Conservation (phyloP, 495 filamentous ascomycete genomes). For the Aspergillus saccharolyticus region DNA sequence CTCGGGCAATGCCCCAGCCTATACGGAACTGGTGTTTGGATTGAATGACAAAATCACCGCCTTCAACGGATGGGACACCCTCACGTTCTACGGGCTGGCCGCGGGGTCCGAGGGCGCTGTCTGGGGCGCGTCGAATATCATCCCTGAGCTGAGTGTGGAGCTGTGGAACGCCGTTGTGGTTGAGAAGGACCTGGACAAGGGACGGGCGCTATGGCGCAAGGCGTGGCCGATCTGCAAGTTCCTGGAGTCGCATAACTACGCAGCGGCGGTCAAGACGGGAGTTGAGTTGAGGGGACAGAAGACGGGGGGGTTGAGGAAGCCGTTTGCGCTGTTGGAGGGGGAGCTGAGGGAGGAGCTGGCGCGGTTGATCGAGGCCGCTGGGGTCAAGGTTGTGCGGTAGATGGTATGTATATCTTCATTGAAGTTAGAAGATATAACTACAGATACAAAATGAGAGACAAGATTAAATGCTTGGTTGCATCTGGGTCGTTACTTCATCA, state of each 20-base stretch:
- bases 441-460: too few relatives aligned
- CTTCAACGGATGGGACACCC: constrained; percentile 36
- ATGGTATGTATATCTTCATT: too few relatives aligned
- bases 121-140: constrained; percentile 36
- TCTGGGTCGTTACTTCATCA: too few relatives aligned
- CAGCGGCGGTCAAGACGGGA: constrained; percentile 31
- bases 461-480: background rate
- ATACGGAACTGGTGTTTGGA: constrained; percentile 30
- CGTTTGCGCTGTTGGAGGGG: constrained; percentile 24
- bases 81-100: constrained; percentile 35
- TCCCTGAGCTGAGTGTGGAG: constrained; percentile 33
- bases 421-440: too few relatives aligned
- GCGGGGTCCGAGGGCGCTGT: constrained; percentile 27
- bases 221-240: constrained; percentile 34
- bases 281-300: constrained; percentile 30
- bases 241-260: constrained; percentile 32
- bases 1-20: constrained; percentile 32
- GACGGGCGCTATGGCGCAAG: constrained; percentile 32
- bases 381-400: constrained; percentile 22
- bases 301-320: constrained; percentile 33
- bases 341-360: constrained; percentile 26
- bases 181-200: constrained; percentile 24
- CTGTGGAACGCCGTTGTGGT: constrained; percentile 32
- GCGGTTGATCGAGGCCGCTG: constrained; percentile 26
- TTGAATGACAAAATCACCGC: constrained; percentile 28